A percentile compares a stretch with the other conserved stretches of the same genome.
Evolutionary conservation across 2,329 filamentous ascomycete genomes (phyloP).

Genomic region (Thelonectria blattea): DNA sequence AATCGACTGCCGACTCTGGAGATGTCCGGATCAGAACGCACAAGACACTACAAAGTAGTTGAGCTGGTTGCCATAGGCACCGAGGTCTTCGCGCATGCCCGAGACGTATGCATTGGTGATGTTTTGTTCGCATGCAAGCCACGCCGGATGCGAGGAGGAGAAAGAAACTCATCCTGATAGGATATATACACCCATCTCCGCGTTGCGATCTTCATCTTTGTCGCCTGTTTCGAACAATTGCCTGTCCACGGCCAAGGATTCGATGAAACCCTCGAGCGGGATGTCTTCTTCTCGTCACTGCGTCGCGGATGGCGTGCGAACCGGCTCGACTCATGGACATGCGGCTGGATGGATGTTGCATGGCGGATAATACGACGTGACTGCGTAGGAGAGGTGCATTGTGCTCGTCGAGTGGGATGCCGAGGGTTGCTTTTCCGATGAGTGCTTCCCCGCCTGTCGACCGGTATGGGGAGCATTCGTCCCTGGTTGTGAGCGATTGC

Average conservation of each 20-base stretch:
- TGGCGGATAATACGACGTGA: neutral
- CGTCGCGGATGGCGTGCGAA: slow-evolving; percentile 9
- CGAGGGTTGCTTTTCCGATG: neutral
- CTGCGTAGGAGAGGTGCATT: neutral
- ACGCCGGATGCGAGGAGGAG: neutral
- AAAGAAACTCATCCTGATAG: neutral
- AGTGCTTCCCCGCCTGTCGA: too few species aligned
- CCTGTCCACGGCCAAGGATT: neutral
- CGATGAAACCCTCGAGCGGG: slow-evolving; percentile 6
- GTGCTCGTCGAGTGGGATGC: slow-evolving; percentile 12
- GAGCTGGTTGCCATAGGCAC: slow-evolving; percentile 42
- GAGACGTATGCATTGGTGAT: slow-evolving; percentile 46
- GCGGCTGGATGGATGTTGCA: neutral
- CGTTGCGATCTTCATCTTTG: neutral
- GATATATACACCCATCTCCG: neutral
- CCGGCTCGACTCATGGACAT: neutral
- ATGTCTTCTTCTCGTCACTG: neutral
- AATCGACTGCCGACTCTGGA: slow-evolving; percentile 17
- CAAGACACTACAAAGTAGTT: slow-evolving; percentile 34
- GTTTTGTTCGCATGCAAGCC: slow-evolving; percentile 22
- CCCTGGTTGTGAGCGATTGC: neutral
- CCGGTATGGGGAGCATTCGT: neutral
- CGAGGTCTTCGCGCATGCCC: slow-evolving; percentile 44
- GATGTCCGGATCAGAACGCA: slow-evolving; percentile 25
- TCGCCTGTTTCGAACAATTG: neutral